Evolutionary conservation across 176 grass and related monocot species (phyloP), one percentile per base, ranked within the genome.

Genomic region (Puya raimondii): DNA sequence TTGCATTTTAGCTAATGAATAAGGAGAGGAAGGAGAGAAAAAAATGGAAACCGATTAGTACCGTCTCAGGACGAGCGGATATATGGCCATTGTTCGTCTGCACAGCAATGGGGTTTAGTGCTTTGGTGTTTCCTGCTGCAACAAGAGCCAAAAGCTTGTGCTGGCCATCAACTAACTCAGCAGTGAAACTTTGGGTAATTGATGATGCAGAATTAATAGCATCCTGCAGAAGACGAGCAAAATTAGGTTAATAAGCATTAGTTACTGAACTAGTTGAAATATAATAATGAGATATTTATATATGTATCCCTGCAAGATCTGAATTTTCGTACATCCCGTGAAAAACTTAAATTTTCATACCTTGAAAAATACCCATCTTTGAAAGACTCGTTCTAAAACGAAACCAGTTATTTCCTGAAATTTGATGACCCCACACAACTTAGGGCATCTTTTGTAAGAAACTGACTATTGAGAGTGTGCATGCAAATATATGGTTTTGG

Each of bases 111-210:
- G 71, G 49, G 68, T 63, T 85, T 64, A 65, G 67, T 12, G 84
- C 54, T 75, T 80, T 70, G 52, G 82, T 64, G 65, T 54, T 90
- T 67, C 77, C 89, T 6, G 79, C 70, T 66, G 89, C 78, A 77
- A 90, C 64, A n/a, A 92, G 70, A 53, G 94, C 76, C 73, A 97
- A 89, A 71, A 97, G 77, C 49, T 92, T 97, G 26, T 69, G 86
- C 72, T 92, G 89, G 21, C 86, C 84, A 64, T 97, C 94, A 67
- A 97, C 73, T 66, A 97, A 80, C 74, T 97, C 94, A 10, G 86
- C 79, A 7, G 82, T 87, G 73, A 90, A 25, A 73, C 70, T 84
- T 71, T 90, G 86, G 20, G 75, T 88, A n/a, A 97, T 82, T 58
- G 84, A 90, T 65, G 84, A 97, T 10, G 86, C 86, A 65, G 89